These are phyloP conservation scores for Astragalus glycyphyllos DNA, from an alignment of 306 rosid species.

Conservation along the genomic window DNA sequence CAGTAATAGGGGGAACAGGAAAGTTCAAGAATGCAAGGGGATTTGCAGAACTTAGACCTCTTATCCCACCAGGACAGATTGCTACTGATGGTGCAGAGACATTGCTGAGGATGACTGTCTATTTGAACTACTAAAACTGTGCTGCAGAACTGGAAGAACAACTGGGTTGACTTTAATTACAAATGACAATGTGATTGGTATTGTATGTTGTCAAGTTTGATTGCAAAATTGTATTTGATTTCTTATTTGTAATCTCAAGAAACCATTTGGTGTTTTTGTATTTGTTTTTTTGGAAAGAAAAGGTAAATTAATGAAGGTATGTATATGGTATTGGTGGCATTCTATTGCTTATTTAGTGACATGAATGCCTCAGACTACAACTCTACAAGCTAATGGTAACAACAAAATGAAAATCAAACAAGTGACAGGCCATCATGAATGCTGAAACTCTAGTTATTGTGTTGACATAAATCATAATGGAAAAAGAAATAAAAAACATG, in stretches of 20 bases:
- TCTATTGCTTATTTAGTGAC: slow-evolving; percentile 1
- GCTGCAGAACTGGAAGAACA: slow-evolving; percentile 10
- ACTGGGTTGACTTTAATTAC: slow-evolving; percentile 23
- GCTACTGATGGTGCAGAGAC: slow-evolving; percentile 91
- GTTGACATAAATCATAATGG: not conserved
- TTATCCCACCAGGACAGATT: slow-evolving; percentile 81
- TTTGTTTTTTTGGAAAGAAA: not conserved
- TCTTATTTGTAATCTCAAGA: slow-evolving; percentile 28
- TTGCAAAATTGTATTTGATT: slow-evolving; percentile 43
- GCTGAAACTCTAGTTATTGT: slow-evolving; percentile 8
- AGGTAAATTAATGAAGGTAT: not conserved
- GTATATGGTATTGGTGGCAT: not conserved
- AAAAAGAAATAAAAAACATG: not conserved
- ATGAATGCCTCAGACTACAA: not conserved
- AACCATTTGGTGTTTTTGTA: slow-evolving; percentile 24
- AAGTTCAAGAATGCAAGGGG: slow-evolving; percentile 79
- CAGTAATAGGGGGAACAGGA: slow-evolving; percentile 86
- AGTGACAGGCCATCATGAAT: not conserved
- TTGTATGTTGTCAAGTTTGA: slow-evolving; percentile 44
- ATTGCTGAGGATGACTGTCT: slow-evolving; percentile 67
- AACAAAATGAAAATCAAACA: not conserved
- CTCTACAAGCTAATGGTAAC: not conserved
- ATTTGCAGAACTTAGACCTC: slow-evolving; percentile 71
- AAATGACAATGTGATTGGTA: slow-evolving; percentile 31
- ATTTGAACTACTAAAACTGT: slow-evolving; percentile 60